Conservation (phyloP, 371 early-diverging fungal genomes). For the Mortierella sp. region DNA sequence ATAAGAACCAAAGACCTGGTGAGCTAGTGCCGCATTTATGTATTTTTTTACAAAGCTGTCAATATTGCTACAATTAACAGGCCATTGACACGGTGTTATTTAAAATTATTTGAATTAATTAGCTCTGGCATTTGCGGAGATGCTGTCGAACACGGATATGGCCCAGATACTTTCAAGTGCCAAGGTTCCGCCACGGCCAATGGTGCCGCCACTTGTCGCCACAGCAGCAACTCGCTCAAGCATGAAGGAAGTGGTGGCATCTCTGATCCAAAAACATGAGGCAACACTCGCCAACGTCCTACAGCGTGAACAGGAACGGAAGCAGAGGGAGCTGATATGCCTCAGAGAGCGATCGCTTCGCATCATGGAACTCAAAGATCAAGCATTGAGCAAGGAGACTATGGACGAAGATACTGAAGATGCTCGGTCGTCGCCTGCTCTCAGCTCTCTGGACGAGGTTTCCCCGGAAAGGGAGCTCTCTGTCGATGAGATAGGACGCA, state of each 20-base stretch:
- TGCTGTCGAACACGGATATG: constrained; percentile 24
- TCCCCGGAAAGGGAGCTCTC: background rate
- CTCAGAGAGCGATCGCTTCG: constrained; percentile 24
- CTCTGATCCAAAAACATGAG: constrained; percentile 33
- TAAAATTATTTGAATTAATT: background rate
- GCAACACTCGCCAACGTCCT: constrained; percentile 4
- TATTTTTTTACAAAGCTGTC: background rate
- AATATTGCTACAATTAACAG: background rate
- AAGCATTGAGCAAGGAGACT: background rate
- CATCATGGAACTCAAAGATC: constrained; percentile 22
- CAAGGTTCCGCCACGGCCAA: constrained; percentile 41
- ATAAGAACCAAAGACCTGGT: constrained; percentile 50
- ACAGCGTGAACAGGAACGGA: constrained; percentile 23
- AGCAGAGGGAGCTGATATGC: constrained; percentile 13
- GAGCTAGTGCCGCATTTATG: background rate
- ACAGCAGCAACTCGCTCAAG: background rate
- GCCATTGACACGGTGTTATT: background rate
- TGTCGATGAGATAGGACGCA: background rate
- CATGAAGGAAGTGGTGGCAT: constrained; percentile 19
- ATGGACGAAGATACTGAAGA: background rate
- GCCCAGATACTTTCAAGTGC: constrained; percentile 21
- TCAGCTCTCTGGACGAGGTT: background rate
- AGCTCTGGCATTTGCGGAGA: constrained; percentile 40
- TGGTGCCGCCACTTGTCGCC: constrained; percentile 26
- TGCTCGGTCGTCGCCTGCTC: background rate